Evolutionary conservation across 352 stramenopile species (phyloP).

Genomic region (Elongisporangium undulatum): DNA sequence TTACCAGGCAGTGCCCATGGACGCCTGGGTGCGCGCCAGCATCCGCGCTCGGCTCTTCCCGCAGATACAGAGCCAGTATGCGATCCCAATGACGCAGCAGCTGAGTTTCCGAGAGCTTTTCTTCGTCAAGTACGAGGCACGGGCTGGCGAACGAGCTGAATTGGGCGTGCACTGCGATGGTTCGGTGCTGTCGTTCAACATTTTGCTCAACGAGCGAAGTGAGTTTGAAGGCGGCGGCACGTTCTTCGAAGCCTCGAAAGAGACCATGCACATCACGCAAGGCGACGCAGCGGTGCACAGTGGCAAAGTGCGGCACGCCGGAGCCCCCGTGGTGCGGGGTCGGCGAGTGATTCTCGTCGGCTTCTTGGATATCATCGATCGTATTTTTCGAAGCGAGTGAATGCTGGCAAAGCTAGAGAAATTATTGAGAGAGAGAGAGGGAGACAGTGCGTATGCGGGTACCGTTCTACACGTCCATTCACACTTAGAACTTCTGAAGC

Average conservation of each 20-base stretch:
- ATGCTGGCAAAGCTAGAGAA: not conserved
- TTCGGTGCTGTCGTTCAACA: conserved; percentile 93
- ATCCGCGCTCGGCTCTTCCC: conserved; percentile 54
- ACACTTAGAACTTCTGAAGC: conserved; percentile 55
- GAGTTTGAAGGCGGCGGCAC: conserved; percentile 92
- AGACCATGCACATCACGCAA: conserved; percentile 67
- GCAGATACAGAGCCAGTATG: conserved; percentile 38
- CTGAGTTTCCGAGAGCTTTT: conserved; percentile 86
- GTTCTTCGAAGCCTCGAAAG: conserved; percentile 82
- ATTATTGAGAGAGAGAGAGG: not conserved
- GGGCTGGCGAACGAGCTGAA: conserved; percentile 47
- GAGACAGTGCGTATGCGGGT: no score
- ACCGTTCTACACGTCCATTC: not conserved
- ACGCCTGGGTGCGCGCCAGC: conserved; percentile 58
- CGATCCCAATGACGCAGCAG: conserved; percentile 27
- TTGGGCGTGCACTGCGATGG: conserved; percentile 91
- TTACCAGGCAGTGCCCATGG: conserved; percentile 57
- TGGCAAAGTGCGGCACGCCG: conserved; percentile 91
- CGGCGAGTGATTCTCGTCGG: conserved; percentile 89
- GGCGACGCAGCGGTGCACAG: conserved; percentile 90
- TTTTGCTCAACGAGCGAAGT: conserved; percentile 75
- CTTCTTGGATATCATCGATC: conserved; percentile 87
- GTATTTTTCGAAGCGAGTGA: not conserved
- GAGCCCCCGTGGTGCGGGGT: conserved; percentile 77
- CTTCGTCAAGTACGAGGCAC: conserved; percentile 85